A percentile compares a stretch with the other conserved stretches of the same genome.
phyloP scores from a whole-genome alignment of 1,139 yeast genomes.

The Candida buenavistaensis region DNA sequence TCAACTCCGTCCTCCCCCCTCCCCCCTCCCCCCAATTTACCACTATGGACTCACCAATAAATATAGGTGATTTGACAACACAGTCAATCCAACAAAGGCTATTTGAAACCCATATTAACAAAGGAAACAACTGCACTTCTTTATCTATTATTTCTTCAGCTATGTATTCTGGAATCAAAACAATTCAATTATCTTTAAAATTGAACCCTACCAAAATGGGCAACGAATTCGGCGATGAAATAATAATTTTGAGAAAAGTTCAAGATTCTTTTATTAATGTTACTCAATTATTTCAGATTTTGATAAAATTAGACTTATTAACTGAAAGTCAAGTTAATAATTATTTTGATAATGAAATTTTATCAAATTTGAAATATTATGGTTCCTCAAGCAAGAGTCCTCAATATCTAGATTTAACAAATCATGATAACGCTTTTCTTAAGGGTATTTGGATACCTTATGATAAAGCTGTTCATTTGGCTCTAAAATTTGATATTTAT shows the following conservation, averaged over 20 bases:
- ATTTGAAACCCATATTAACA: constrained; percentile 35
- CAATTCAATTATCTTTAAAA: constrained; percentile 34
- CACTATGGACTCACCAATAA: constrained; percentile 46
- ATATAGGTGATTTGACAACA: constrained; percentile 46
- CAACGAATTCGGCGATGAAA: constrained; percentile 14
- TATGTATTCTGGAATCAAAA: constrained; percentile 38
- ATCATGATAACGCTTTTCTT: constrained; percentile 25
- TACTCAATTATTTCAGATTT: constrained; percentile 38
- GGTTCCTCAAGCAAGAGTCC: constrained; percentile 20
- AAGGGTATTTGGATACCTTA: constrained; percentile 48
- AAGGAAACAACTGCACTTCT: constrained; percentile 13
- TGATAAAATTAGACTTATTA: constrained; percentile 30
- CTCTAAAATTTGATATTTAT: constrained; percentile 44
- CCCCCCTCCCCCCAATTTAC: too few species aligned
- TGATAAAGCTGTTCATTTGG: constrained; percentile 43
- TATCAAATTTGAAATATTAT: constrained; percentile 31
- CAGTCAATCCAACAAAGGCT: constrained; percentile 40
- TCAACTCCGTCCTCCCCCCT: too few species aligned
- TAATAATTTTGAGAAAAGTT: constrained; percentile 39
- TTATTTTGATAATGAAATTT: constrained; percentile 35
- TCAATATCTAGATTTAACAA: constrained; percentile 30
- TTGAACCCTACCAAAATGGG: constrained; percentile 10
- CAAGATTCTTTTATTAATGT: constrained; percentile 46
- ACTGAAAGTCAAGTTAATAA: constrained; percentile 26
- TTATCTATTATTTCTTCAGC: constrained; percentile 30